Percentiles rank a stretch among this genome's conserved stretches.
These are phyloP conservation scores for Rhodotorula glutinis DNA, from an alignment of 1,284 basidiomycete species.

Conservation along the genomic window DNA sequence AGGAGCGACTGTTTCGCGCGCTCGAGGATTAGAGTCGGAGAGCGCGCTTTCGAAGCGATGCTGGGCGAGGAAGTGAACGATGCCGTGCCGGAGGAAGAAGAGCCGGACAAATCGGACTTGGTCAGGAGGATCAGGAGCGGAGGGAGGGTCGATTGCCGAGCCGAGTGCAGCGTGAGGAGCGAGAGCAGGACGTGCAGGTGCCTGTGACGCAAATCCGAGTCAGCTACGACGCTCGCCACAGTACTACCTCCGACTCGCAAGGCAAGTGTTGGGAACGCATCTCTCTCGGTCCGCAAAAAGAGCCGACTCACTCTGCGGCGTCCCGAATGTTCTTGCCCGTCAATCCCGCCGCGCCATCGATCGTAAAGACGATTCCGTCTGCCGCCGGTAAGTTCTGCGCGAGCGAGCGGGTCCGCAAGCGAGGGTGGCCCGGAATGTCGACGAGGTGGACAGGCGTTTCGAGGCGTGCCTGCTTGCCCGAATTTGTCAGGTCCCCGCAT, in stretches of 20 bases:
- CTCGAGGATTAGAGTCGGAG: conserved; percentile 35
- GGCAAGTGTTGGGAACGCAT: too few species aligned
- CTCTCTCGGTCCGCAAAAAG: too few species aligned
- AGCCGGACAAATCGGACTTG: conserved; percentile 38
- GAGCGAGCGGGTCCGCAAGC: conserved; percentile 41
- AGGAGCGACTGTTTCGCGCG: conserved; percentile 39
- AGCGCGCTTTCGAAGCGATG: conserved; percentile 16
- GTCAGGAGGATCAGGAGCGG: conserved; percentile 41
- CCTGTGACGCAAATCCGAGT: background rate
- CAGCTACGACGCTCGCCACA: too few species aligned
- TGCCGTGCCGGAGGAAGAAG: conserved; percentile 14
- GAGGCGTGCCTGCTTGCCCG: background rate
- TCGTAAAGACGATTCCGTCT: conserved; percentile 39
- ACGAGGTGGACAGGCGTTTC: conserved; percentile 33
- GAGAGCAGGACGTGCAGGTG: conserved; percentile 42
- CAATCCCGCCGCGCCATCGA: conserved; percentile 36
- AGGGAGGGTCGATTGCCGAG: conserved; percentile 7
- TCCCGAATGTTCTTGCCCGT: conserved; percentile 39
- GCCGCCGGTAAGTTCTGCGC: conserved; percentile 42
- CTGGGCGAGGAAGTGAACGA: conserved; percentile 5
- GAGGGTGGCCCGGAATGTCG: conserved; percentile 43
- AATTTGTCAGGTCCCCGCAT: too few species aligned
- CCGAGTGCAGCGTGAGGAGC: conserved; percentile 33
- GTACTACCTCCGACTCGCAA: too few species aligned
- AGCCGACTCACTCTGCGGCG: conserved; percentile 36